A percentile compares a stretch with the other conserved stretches of the same genome.
Evolutionary conservation across 768 basidiomycete species (phyloP).

Genomic region (Hericium rajendrae): DNA sequence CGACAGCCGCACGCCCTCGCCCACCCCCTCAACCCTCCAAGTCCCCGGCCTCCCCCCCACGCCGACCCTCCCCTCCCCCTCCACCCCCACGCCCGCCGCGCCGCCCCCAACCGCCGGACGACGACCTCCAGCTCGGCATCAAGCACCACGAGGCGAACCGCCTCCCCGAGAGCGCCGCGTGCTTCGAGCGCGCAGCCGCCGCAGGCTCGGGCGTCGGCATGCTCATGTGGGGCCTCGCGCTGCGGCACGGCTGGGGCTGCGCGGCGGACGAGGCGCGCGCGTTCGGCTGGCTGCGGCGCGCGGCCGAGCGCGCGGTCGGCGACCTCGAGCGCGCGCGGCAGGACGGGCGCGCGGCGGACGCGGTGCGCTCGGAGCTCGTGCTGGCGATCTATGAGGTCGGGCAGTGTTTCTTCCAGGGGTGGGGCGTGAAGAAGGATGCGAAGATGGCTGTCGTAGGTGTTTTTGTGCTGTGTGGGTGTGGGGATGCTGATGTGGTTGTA

Average conservation of each 20-base stretch:
- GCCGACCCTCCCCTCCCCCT: conserved; percentile 1
- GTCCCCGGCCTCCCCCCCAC: conserved; percentile 10
- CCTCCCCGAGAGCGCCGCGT: conserved; percentile 55
- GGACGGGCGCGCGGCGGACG: conserved; percentile 32
- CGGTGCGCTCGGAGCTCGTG: conserved; percentile 66
- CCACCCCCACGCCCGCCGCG: conserved; percentile 4
- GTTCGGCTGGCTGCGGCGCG: conserved; percentile 75
- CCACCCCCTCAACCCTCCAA: conserved; percentile 8
- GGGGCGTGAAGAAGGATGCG: conserved; percentile 81
- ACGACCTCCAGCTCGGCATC: conserved; percentile 70
- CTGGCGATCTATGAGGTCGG: conserved; percentile 89
- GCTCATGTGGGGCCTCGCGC: conserved; percentile 84
- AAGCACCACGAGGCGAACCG: conserved; percentile 68
- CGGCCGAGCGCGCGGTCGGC: conserved; percentile 71
- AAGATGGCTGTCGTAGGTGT: conserved; percentile 76
- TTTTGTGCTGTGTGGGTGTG: not conserved
- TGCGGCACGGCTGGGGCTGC: conserved; percentile 86
- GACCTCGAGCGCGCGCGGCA: conserved; percentile 59
- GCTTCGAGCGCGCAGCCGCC: conserved; percentile 68
- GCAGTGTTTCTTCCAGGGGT: conserved; percentile 87
- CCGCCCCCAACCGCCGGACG: conserved; percentile 44
- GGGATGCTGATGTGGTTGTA: conserved; percentile 18
- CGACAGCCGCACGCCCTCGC: conserved; percentile 12
- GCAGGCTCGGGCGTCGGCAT: conserved; percentile 86
- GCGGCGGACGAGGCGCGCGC: conserved; percentile 68